phyloP scores from a whole-genome alignment of 2,329 filamentous ascomycete species.

The Xylaria sp. region DNA sequence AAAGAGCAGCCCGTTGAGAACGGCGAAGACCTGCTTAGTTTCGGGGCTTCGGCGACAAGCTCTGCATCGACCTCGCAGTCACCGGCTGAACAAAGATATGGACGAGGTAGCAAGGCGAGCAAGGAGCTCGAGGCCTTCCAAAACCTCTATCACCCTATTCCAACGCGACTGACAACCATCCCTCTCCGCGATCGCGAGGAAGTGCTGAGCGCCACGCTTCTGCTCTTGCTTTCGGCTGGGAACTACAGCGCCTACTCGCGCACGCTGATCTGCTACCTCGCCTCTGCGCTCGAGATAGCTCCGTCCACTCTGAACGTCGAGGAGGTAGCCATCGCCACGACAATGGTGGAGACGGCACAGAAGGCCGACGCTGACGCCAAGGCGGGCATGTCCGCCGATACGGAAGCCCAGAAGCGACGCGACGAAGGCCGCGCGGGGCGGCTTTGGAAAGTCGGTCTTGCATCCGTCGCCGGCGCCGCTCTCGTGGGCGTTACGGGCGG shows the following conservation, averaged over 20 bases:
- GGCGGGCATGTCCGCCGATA: constrained; percentile 76
- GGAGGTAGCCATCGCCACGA: constrained; percentile 80
- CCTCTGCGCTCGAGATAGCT: constrained; percentile 73
- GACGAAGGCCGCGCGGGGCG: constrained; percentile 76
- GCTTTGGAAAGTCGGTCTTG: constrained; percentile 91
- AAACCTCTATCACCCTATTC: constrained; percentile 63
- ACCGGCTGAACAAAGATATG: not conserved
- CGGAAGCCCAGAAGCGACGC: constrained; percentile 77
- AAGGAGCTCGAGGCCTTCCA: constrained; percentile 58
- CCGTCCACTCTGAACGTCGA: constrained; percentile 71
- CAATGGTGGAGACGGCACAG: constrained; percentile 75
- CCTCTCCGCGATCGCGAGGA: constrained; percentile 68
- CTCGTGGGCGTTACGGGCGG: constrained; percentile 93
- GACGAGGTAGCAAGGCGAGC: not conserved
- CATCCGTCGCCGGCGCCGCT: constrained; percentile 86
- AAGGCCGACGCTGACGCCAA: constrained; percentile 54
- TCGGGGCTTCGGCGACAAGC: constrained; percentile 44
- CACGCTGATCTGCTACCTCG: constrained; percentile 72
- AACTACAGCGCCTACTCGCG: constrained; percentile 81
- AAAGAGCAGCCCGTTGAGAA: constrained; percentile 52
- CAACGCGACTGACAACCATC: constrained; percentile 66
- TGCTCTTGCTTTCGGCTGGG: constrained; percentile 77
- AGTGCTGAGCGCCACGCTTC: constrained; percentile 74
- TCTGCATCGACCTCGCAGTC: not conserved
- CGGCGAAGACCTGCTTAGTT: constrained; percentile 56